These are phyloP conservation scores for Sporobolomyces phaffii DNA, from an alignment of 768 basidiomycete species.

Conservation along the genomic window DNA sequence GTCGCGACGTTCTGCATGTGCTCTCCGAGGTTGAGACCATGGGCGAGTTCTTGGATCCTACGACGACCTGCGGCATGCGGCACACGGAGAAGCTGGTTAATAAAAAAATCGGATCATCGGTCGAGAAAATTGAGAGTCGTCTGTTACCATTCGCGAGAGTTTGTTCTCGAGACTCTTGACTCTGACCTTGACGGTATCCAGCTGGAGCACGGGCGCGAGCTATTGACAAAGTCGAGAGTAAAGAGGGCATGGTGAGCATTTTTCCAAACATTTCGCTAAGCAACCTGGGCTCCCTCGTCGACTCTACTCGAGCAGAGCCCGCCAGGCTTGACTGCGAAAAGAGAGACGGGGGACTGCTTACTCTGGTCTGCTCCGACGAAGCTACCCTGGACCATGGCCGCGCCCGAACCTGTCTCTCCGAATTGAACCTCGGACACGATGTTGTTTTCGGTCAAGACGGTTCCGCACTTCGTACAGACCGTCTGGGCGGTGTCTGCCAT, in stretches of 20 bases:
- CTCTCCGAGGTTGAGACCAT: conserved; percentile 69
- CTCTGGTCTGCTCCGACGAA: conserved; percentile 87
- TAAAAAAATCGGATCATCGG: too few species aligned
- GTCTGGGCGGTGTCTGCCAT: conserved; percentile 32
- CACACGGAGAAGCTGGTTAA: background rate
- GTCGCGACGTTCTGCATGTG: conserved; percentile 72
- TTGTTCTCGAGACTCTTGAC: conserved; percentile 76
- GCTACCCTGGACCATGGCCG: conserved; percentile 90
- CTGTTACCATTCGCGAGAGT: conserved; percentile 86
- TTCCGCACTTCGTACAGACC: conserved; percentile 35
- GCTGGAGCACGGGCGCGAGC: conserved; percentile 56
- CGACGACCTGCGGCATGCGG: conserved; percentile 54
- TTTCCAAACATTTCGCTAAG: too few species aligned
- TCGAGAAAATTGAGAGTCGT: too few species aligned
- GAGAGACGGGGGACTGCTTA: conserved; percentile 50
- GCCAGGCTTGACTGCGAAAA: background rate
- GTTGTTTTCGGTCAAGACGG: conserved; percentile 76
- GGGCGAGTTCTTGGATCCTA: conserved; percentile 76
- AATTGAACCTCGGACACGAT: conserved; percentile 92
- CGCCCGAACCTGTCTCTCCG: conserved; percentile 84
- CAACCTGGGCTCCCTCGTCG: too few species aligned
- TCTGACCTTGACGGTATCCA: conserved; percentile 50
- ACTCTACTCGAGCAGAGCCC: too few species aligned
- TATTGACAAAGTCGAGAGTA: conserved; percentile 46
- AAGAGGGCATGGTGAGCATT: too few species aligned